Percentiles rank a stretch among this genome's conserved stretches.
phyloP scores from a whole-genome alignment of 495 filamentous ascomycete species.

The Annulohypoxylon bovei region DNA sequence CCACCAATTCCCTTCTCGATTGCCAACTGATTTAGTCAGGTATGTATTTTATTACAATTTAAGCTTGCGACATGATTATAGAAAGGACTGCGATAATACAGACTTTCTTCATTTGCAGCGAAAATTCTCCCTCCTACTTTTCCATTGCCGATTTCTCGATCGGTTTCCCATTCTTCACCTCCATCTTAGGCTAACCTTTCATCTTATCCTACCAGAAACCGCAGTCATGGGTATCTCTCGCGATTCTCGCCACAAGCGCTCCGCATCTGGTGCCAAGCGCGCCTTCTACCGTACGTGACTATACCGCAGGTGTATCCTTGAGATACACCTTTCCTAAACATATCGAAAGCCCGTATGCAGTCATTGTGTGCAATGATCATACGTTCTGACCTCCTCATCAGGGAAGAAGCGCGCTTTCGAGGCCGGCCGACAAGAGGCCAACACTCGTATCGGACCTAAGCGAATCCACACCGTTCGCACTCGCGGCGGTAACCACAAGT shows the following conservation, averaged over 20 bases:
- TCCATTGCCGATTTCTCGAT: neutral
- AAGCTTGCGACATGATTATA: neutral
- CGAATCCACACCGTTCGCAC: constrained; percentile 98
- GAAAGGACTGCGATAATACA: neutral
- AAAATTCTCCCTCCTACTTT: neutral
- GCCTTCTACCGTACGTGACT: constrained; percentile 80
- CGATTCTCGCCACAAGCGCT: constrained; percentile 99
- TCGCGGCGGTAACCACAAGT: constrained; percentile 99
- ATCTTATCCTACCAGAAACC: constrained; percentile 46
- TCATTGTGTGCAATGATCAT: constrained; percentile 50
- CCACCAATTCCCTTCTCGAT: constrained; percentile 38
- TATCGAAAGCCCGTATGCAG: constrained; percentile 67
- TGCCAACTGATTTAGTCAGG: constrained; percentile 45
- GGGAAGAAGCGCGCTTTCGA: constrained; percentile 96
- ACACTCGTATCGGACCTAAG: constrained; percentile 98
- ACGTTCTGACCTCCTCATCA: constrained; percentile 72
- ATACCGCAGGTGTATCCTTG: constrained; percentile 37
- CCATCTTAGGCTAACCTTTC: constrained; percentile 35
- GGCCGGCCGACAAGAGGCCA: constrained; percentile 97
- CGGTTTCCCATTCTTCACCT: constrained; percentile 5
- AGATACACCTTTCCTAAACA: constrained; percentile 23
- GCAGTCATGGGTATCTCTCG: constrained; percentile 97
- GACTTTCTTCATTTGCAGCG: neutral
- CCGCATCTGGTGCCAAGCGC: constrained; percentile 95
- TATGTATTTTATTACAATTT: constrained; percentile 29